Evolutionary conservation across 257 asterid species (phyloP), one percentile per base, ranked within the genome.

Genomic region (Echium plantagineum): DNA sequence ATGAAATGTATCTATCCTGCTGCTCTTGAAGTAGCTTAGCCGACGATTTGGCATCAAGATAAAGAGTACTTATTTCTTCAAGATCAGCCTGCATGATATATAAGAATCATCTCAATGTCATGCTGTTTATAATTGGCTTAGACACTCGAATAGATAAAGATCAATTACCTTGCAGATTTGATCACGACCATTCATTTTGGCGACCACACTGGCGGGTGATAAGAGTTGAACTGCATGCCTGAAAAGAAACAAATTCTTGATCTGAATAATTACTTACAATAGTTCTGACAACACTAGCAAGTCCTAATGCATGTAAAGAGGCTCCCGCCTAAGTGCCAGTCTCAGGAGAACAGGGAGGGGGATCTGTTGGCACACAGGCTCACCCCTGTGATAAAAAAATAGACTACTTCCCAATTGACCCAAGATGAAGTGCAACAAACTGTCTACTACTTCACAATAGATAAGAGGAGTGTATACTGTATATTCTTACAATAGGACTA

Each of bases 1-100:
- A 88, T 3, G 95, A 83, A 64, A 91, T 91, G 72, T 91, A 91
- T 76, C 91, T 79, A 65, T 89, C 96, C 67, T 91, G 96, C 69
- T 91, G 95, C 84, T 85, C 95, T 62, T 89, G 97, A 61, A 86
- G 97, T 64, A 89, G 97, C 74, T 67, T 79, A 8, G 87, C 95
- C 2, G 95, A 89, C 52, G 95, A 86, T 65, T 86, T 89, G 0
- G 96, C 98, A 42, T 91, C 94, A 67, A 85, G 77, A 70, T 88
- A 91, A 5, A 91, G 94, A 32, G 84, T 60, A 52, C 28, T 65
- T 59, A 91, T 96, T 80, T 91, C 98, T 66, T 88, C 95, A 9
- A 91, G 96, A 75, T 88, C 98, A 62, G 81, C 93, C 97, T 87
- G 84, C 69, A 38, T 63, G 65, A 24, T 1, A 6, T 7, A 6